A percentile compares a stretch with the other conserved stretches of the same genome.
phyloP scores from a whole-genome alignment of 306 rosid genomes.

The Gleditsia sinensis region DNA sequence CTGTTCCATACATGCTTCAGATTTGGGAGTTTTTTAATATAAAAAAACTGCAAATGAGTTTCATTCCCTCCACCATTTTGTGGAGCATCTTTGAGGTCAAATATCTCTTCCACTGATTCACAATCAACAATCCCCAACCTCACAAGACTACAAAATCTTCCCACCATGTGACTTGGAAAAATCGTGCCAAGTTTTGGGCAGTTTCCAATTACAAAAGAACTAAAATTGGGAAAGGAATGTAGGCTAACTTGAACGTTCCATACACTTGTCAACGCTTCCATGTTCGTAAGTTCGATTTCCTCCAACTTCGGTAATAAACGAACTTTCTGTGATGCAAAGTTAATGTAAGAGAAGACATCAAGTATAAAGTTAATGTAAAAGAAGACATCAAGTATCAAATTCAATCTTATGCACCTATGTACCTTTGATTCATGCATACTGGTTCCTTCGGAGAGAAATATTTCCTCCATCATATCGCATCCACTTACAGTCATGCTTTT shows the following conservation, averaged over 20 bases:
- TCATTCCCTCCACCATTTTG: not conserved
- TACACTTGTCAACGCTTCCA: not conserved
- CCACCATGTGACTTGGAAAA: not conserved
- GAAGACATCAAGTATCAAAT: not conserved
- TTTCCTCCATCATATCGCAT: constrained; percentile 31
- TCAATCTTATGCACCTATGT: not conserved
- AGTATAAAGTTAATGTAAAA: not conserved
- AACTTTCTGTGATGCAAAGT: not conserved
- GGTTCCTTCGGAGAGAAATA: not conserved
- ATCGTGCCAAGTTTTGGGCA: not conserved
- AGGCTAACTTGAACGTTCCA: not conserved
- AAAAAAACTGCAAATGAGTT: not conserved
- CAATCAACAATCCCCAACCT: not conserved
- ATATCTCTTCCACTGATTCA: not conserved
- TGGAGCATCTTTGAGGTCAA: not conserved
- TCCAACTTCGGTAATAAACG: constrained; percentile 23
- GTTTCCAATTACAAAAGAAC: not conserved
- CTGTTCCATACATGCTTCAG: constrained; percentile 21
- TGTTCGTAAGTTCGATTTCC: not conserved
- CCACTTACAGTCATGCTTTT: constrained; percentile 21
- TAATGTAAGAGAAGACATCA: too few species aligned
- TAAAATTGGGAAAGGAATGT: not conserved
- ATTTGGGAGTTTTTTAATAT: constrained; percentile 22
- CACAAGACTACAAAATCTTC: not conserved
- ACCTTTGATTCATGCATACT: not conserved